phyloP scores from a whole-genome alignment of 2,329 filamentous ascomycete genomes.

The Ceratocystiopsis minuta region DNA sequence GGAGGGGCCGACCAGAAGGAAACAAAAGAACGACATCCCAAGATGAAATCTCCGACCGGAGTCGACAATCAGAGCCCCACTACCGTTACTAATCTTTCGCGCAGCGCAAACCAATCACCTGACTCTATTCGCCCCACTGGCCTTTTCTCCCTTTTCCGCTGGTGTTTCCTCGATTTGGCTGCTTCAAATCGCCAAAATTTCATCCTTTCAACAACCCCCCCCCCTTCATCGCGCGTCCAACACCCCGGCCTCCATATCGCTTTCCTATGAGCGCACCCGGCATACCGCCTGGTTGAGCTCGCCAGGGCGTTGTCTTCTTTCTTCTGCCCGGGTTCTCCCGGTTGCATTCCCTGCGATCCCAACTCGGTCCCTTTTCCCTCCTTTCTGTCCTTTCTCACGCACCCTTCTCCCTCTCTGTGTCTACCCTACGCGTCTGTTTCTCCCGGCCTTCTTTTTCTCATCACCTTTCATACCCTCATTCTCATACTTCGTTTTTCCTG shows the following conservation, averaged over 20 bases:
- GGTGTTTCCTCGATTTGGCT: no score
- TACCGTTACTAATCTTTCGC: no score
- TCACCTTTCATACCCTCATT: conserved; percentile 5
- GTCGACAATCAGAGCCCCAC: no score
- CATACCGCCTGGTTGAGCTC: conserved; percentile 6
- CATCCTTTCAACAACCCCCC: conserved; percentile 1
- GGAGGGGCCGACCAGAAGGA: no score
- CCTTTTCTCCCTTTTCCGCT: no score
- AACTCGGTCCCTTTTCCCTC: conserved; percentile 4
- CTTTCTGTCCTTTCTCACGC: conserved; percentile 11
- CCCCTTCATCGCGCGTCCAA: background rate
- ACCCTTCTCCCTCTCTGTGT: conserved; percentile 9
- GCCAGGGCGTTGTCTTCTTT: conserved; percentile 3
- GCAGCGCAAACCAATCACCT: no score
- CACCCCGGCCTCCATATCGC: background rate
- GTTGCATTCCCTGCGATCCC: background rate
- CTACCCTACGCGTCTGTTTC: background rate
- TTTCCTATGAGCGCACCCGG: conserved; percentile 3
- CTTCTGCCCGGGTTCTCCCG: background rate
- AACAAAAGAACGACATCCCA: no score
- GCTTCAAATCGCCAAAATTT: conserved; percentile 6
- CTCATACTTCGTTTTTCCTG: conserved; percentile 11
- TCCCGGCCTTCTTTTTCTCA: conserved; percentile 17
- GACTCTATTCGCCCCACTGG: no score
- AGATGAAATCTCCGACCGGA: no score